Conservation (phyloP, 2,329 filamentous ascomycete species). For the Ramularia endophylla region DNA sequence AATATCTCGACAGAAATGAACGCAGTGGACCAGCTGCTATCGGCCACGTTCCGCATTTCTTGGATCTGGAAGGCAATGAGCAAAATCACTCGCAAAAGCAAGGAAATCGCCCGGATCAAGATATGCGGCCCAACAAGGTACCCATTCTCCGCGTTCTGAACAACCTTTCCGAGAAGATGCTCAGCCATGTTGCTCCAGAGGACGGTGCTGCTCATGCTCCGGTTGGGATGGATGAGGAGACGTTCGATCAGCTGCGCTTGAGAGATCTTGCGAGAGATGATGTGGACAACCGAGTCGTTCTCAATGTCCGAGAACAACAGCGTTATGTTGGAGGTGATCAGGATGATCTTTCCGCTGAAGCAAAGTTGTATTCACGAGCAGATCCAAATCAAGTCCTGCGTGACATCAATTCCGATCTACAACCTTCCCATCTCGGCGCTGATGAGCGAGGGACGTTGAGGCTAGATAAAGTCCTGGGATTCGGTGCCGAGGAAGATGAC, state of each 20-base stretch:
- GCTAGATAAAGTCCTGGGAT: constrained; percentile 59
- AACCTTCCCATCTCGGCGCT: constrained; percentile 33
- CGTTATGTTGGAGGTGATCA: constrained; percentile 63
- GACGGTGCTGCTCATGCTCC: constrained; percentile 63
- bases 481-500: constrained; percentile 59
- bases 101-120: constrained; percentile 82
- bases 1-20: constrained; percentile 68
- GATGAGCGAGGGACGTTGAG: constrained; percentile 30
- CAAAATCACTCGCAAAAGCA: constrained; percentile 83
- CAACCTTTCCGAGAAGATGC: constrained; percentile 84
- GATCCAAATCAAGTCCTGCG: constrained; percentile 63
- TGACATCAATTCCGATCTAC: constrained; percentile 59
- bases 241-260: constrained; percentile 68
- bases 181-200: constrained; percentile 76
- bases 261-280: constrained; percentile 72
- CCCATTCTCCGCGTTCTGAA: constrained; percentile 89
- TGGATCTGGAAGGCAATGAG: constrained; percentile 91
- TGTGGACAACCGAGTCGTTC: constrained; percentile 69
- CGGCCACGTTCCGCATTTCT: constrained; percentile 74
- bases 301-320: constrained; percentile 84
- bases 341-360: constrained; percentile 41
- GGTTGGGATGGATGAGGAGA: constrained; percentile 64
- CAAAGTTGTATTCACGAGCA: constrained; percentile 60
- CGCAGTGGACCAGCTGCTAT: constrained; percentile 43
- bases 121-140: constrained; percentile 84